Evolutionary conservation across 306 rosid genomes (phyloP), one percentile per base, ranked within the genome.

Genomic region (Rosa chinensis): DNA sequence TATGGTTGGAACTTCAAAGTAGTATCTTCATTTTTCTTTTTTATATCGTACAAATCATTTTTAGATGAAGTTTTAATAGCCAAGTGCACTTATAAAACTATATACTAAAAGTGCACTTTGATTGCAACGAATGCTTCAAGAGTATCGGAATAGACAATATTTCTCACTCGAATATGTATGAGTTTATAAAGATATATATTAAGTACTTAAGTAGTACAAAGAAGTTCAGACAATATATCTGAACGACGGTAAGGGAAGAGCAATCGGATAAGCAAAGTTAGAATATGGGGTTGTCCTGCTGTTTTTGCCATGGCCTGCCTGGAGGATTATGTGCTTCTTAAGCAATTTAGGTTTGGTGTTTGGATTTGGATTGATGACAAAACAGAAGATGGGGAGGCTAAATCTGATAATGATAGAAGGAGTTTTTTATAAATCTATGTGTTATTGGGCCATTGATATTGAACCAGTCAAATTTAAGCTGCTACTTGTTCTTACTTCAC

Each of bases 311-410:
- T 55, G 8, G 62, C 28, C 44, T 59, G 14, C 16, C 2, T 10
- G 32, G 66, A 23, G 16, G 45, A 8, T 67, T 67, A 1, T 17
- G 47, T 50, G 39, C 20, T 72, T 32, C 63, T 18, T 18, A 49
- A 50, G 76, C 48, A 1, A 50, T 32, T 17, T 35, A 12, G 74
- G 16, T 72, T 50, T 32, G 42, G 21, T 25, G 25, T 47, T 44
- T 35, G 20, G 61, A 17, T 72, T 35, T 72, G 12, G 25, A 67
- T 40, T 40, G 20, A 67, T 67, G 72, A 67, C 72, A 67, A 40
- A 35, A 64, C 70, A 64, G 48, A 67, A 67, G 50, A 67, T 67
- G 32, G 72, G 72, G 16, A 40, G 50, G 50, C 25, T 67, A 40
- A 18, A 40, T 67, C 72, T 39, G 72, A 40, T 67, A 14, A 67